A percentile compares a stretch with the other conserved stretches of the same genome.
These are phyloP conservation scores for Massarina eburnea DNA, from an alignment of 2,329 filamentous ascomycete genomes.

Conservation along the genomic window DNA sequence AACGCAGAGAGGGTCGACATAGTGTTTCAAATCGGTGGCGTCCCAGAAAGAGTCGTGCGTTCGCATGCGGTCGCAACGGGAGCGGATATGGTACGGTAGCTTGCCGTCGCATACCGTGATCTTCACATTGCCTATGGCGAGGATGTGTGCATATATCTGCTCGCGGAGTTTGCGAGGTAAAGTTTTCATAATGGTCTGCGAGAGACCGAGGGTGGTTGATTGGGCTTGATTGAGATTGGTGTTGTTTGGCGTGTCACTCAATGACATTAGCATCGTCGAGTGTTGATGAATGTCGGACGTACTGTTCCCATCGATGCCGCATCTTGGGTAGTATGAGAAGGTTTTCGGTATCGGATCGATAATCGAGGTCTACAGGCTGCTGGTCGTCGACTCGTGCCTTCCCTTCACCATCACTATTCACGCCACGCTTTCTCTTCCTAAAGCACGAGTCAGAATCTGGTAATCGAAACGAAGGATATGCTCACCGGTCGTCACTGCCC, in stretches of 20 bases:
- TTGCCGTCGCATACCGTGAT: slow-evolving; percentile 4
- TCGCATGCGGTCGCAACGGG: not conserved
- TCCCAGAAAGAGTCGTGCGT: slow-evolving; percentile 4
- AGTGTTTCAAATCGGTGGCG: not conserved
- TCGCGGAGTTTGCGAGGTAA: slow-evolving; percentile 4
- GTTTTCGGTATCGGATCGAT: not conserved
- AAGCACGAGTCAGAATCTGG: not conserved
- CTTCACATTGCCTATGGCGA: not conserved
- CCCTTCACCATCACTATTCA: not conserved
- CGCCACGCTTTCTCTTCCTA: not conserved
- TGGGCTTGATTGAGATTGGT: not conserved
- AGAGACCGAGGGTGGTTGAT: not conserved
- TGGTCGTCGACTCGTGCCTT: not conserved
- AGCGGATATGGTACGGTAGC: not conserved
- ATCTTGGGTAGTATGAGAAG: not conserved
- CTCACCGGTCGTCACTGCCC: not conserved
- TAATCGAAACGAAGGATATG: not conserved
- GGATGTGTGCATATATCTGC: slow-evolving; percentile 1
- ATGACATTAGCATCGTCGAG: not conserved
- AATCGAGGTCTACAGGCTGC: not conserved
- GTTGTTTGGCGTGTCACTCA: not conserved
- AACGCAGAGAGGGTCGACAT: slow-evolving; percentile 1
- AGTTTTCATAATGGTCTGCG: not conserved
- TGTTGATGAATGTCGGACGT: not conserved
- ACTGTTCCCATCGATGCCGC: not conserved